These are phyloP conservation scores for Penicillium olsonii DNA, from an alignment of 2,329 filamentous ascomycete species.

Conservation along the genomic window DNA sequence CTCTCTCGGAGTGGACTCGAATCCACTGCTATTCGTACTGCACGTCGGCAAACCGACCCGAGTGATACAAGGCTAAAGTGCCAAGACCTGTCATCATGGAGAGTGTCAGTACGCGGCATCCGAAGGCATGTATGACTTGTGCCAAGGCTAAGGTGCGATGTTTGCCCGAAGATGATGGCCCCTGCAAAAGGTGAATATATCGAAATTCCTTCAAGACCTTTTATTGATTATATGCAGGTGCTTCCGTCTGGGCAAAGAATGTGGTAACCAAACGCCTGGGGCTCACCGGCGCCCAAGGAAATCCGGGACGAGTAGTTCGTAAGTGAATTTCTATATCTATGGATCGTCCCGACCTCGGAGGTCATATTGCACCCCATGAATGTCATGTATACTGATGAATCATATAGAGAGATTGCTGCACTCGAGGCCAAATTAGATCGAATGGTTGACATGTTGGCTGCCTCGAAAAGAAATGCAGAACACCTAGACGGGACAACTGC, in stretches of 20 bases:
- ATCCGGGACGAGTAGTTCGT: constrained; percentile 7
- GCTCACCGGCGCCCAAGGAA: constrained; percentile 22
- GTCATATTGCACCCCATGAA: no score
- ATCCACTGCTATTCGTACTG: neutral
- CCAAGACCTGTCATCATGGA: constrained; percentile 7
- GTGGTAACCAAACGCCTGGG: constrained; percentile 26
- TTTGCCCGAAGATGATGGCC: constrained; percentile 14
- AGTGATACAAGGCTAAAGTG: neutral
- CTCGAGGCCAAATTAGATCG: constrained; percentile 31
- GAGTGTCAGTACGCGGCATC: constrained; percentile 9
- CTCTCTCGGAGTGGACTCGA: neutral
- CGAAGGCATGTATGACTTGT: constrained; percentile 22
- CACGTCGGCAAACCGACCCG: neutral
- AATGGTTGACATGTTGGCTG: constrained; percentile 26
- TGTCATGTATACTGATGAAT: neutral
- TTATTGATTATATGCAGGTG: constrained; percentile 24
- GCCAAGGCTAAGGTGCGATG: constrained; percentile 26
- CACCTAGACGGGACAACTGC: constrained; percentile 2
- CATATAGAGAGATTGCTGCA: constrained; percentile 24
- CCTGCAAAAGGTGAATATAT: constrained; percentile 18
- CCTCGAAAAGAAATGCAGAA: constrained; percentile 15
- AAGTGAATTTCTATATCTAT: constrained; percentile 5
- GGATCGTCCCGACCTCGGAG: no score
- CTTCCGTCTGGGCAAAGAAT: constrained; percentile 28
- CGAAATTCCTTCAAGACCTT: neutral